Evolutionary conservation across 2,329 filamentous ascomycete species (phyloP).

Genomic region (Cucurbitaria berberidis): DNA sequence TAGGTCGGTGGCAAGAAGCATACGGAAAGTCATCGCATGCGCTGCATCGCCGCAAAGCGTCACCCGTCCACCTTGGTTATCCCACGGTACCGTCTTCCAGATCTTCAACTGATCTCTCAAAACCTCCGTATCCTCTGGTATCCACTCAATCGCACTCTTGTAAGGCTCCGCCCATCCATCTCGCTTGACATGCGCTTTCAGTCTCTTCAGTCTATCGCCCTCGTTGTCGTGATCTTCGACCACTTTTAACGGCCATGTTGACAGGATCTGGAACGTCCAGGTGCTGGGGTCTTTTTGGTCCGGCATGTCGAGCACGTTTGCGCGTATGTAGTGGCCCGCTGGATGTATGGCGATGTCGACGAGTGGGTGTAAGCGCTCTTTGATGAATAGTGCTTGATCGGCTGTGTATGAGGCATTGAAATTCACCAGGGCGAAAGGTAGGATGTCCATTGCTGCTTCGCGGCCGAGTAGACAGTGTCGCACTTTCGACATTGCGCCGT

Average conservation of each 20-base stretch:
- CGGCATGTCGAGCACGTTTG: slow-evolving; percentile 42
- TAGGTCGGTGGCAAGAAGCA: background rate
- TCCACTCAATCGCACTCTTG: slow-evolving; percentile 42
- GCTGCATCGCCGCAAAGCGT: slow-evolving; percentile 49
- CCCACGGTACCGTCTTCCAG: slow-evolving; percentile 46
- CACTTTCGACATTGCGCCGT: slow-evolving; percentile 36
- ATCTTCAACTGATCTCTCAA: slow-evolving; percentile 43
- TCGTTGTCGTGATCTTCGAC: slow-evolving; percentile 40
- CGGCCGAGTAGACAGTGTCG: slow-evolving; percentile 31
- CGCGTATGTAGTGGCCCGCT: slow-evolving; percentile 37
- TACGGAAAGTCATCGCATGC: slow-evolving; percentile 51
- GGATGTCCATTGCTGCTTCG: slow-evolving; percentile 26
- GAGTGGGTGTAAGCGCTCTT: slow-evolving; percentile 33
- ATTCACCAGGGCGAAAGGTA: slow-evolving; percentile 40
- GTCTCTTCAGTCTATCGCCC: slow-evolving; percentile 22
- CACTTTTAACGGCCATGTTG: slow-evolving; percentile 36
- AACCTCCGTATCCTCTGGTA: slow-evolving; percentile 38
- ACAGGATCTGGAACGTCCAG: slow-evolving; percentile 46
- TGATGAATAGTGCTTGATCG: slow-evolving; percentile 34
- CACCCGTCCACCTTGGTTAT: slow-evolving; percentile 40
- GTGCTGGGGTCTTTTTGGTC: slow-evolving; percentile 39
- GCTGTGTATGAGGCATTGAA: slow-evolving; percentile 36
- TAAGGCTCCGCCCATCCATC: slow-evolving; percentile 44
- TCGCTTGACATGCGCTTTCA: slow-evolving; percentile 36
- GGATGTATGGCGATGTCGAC: slow-evolving; percentile 43